Evolutionary conservation across 2,329 filamentous ascomycete genomes (phyloP).

Genomic region (Beauveria asiatica): DNA sequence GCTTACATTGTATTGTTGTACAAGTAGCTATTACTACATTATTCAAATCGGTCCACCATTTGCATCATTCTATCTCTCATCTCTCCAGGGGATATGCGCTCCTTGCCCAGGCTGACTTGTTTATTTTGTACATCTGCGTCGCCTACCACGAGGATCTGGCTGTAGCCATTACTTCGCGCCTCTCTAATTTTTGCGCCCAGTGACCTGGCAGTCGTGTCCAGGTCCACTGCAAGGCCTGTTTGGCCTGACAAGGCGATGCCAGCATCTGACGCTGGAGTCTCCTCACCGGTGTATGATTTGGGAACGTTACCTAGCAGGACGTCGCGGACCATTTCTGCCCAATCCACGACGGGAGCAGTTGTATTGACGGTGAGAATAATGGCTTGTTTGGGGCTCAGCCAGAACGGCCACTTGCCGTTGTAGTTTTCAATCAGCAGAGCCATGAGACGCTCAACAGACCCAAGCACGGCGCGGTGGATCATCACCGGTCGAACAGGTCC

Average conservation of each 20-base stretch:
- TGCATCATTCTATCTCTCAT: conserved; percentile 36
- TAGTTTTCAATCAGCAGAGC: conserved; percentile 80
- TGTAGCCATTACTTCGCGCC: conserved; percentile 65
- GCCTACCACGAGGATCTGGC: conserved; percentile 66
- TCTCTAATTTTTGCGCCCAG: conserved; percentile 63
- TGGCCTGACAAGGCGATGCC: conserved; percentile 39
- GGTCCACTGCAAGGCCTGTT: conserved; percentile 57
- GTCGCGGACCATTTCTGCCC: conserved; percentile 38
- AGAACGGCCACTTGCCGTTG: conserved; percentile 74
- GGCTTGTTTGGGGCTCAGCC: conserved; percentile 74
- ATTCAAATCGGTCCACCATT: conserved; percentile 41
- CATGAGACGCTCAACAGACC: conserved; percentile 77
- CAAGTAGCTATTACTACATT: conserved; percentile 15
- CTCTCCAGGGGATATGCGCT: conserved; percentile 35
- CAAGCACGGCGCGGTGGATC: conserved; percentile 76
- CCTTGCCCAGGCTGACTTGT: conserved; percentile 39
- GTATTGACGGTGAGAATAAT: conserved; percentile 67
- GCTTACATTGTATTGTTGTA: background rate
- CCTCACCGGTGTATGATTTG: conserved; percentile 25
- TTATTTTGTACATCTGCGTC: conserved; percentile 51
- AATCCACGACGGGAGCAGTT: conserved; percentile 42
- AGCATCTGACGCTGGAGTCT: conserved; percentile 24
- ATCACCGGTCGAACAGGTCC: conserved; percentile 64
- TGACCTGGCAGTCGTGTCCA: conserved; percentile 55
- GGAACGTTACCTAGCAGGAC: conserved; percentile 40